Evolutionary conservation across 1,284 basidiomycete genomes (phyloP).

Genomic region (Malassezia brasiliensis): DNA sequence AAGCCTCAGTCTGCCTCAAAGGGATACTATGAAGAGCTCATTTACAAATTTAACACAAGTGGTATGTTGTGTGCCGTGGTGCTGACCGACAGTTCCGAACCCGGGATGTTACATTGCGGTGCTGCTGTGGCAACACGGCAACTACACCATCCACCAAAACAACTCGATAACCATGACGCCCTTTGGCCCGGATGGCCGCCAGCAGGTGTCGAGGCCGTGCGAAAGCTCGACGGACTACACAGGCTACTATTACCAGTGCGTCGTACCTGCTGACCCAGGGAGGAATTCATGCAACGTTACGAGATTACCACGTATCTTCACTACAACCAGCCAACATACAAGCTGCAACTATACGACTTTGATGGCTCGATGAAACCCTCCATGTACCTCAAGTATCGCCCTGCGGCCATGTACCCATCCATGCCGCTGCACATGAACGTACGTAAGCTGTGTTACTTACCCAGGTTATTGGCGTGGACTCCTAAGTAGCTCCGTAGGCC

Average conservation of each 20-base stretch:
- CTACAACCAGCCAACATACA: constrained; percentile 19
- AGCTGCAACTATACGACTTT: constrained; percentile 25
- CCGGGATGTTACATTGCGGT: constrained; percentile 38
- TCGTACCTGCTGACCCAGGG: background rate
- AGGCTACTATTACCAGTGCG: constrained; percentile 24
- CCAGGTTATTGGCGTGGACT: constrained; percentile 4
- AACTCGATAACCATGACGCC: constrained; percentile 24
- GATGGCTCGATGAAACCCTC: constrained; percentile 23
- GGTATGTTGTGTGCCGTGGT: background rate
- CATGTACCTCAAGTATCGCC: constrained; percentile 20
- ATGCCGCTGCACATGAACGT: constrained; percentile 14
- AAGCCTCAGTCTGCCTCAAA: constrained; percentile 8
- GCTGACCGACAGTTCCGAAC: constrained; percentile 13
- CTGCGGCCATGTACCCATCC: constrained; percentile 19
- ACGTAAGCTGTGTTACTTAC: background rate
- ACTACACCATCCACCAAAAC: constrained; percentile 33
- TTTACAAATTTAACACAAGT: constrained; percentile 25
- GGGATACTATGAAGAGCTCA: constrained; percentile 45
- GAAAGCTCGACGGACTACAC: background rate
- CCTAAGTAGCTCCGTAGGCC: background rate
- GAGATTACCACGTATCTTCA: constrained; percentile 22
- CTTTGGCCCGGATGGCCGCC: constrained; percentile 27
- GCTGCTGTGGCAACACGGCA: constrained; percentile 47
- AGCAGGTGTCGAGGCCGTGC: constrained; percentile 12
- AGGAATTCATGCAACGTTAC: constrained; percentile 16